phyloP scores from a whole-genome alignment of 768 basidiomycete species.

The Boletus rex-veris region DNA sequence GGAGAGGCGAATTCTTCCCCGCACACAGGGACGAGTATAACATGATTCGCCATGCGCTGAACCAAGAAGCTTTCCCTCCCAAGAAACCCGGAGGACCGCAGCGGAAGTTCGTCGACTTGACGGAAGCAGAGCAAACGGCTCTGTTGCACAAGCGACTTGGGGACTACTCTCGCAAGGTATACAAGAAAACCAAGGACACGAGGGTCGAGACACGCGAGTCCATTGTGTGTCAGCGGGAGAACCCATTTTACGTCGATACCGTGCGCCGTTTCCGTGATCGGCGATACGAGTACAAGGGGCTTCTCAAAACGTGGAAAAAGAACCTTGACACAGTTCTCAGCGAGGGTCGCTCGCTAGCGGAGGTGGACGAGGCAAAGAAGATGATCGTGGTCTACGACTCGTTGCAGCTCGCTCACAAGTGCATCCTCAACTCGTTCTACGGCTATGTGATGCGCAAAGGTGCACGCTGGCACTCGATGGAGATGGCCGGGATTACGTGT shows the following conservation, averaged over 20 bases:
- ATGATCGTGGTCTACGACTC: slow-evolving; percentile 99
- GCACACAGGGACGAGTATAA: slow-evolving; percentile 96
- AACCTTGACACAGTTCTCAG: slow-evolving; percentile 73
- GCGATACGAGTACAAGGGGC: slow-evolving; percentile 97
- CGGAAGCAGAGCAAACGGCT: slow-evolving; percentile 82
- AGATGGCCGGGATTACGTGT: slow-evolving; percentile 99
- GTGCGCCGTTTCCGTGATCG: slow-evolving; percentile 96
- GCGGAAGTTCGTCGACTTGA: slow-evolving; percentile 80
- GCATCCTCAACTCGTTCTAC: slow-evolving; percentile 99
- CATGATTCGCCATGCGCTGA: slow-evolving; percentile 96
- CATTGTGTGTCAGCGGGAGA: slow-evolving; percentile 96
- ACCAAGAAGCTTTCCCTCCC: slow-evolving; percentile 89
- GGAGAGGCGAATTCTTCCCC: slow-evolving; percentile 98
- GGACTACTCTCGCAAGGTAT: slow-evolving; percentile 97
- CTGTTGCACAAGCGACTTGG: slow-evolving; percentile 94
- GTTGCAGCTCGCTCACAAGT: slow-evolving; percentile 97
- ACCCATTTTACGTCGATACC: slow-evolving; percentile 99
- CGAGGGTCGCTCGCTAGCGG: slow-evolving; percentile 73
- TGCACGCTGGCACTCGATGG: slow-evolving; percentile 99
- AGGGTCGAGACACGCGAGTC: slow-evolving; percentile 90
- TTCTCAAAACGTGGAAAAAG: slow-evolving; percentile 99
- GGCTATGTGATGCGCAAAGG: slow-evolving; percentile 99
- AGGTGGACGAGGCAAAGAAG: slow-evolving; percentile 96
- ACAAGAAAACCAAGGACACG: slow-evolving; percentile 97
- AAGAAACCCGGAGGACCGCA: slow-evolving; percentile 69